Percentiles rank a stretch among this genome's conserved stretches.
Conservation (phyloP, 192 early-diverging fungal genomes). For the Entrophospora sp. region DNA sequence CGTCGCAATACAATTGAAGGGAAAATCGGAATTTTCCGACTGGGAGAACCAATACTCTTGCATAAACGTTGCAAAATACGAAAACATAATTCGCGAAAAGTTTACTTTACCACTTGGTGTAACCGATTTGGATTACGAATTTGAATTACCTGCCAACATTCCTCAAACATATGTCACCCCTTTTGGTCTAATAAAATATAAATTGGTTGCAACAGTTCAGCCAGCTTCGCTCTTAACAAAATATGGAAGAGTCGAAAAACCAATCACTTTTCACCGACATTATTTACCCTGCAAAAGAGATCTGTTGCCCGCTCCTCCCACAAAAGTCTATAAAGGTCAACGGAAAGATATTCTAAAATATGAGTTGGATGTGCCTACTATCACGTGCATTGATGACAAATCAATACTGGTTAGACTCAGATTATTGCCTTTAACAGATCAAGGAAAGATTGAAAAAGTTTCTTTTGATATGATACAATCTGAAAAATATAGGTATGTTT, state of each 20-base stretch:
- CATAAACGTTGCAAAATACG: conserved; percentile 9
- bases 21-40: conserved; percentile 19
- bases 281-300: conserved; percentile 18
- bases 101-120: background rate
- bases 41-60: conserved; percentile 21
- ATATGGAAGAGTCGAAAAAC: background rate
- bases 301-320: conserved; percentile 15
- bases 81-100: background rate
- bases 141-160: background rate
- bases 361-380: conserved; percentile 18
- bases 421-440: conserved; percentile 1
- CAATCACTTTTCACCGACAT: conserved; percentile 9
- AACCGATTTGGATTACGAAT: conserved; percentile 17
- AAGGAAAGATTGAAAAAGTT: conserved; percentile 4
- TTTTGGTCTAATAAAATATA: conserved; percentile 18
- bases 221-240: conserved; percentile 10
- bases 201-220: conserved; percentile 14
- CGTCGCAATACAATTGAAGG: conserved; percentile 11
- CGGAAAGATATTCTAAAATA: conserved; percentile 18
- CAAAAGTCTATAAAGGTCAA: conserved; percentile 21
- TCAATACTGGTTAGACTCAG: conserved; percentile 9
- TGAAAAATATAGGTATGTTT: conserved; percentile 18
- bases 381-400: conserved; percentile 7
- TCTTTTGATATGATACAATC: conserved; percentile 15
- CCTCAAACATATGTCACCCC: conserved; percentile 18